Evolutionary conservation across 352 stramenopile species (phyloP), one percentile per base, ranked within the genome.

Genomic region (Albugo laibachii): DNA sequence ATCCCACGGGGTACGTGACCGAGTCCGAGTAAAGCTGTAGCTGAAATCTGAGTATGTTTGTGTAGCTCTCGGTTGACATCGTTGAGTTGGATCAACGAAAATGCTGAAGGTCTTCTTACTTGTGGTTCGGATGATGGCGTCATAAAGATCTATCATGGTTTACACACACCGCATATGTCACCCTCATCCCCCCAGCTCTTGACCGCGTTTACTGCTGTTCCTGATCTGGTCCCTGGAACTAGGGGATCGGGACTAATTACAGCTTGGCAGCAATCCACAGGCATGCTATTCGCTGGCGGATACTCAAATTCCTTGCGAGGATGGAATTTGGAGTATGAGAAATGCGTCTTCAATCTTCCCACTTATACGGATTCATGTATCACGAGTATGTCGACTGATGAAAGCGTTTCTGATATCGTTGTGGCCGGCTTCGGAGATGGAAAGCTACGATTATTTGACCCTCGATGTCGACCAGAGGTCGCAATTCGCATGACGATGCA

Each of bases 81-180:
- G 0, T 67, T 97, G 18, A 78, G 66, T 38, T 99, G 95, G 95
- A 95, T 99, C 38, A 98, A 99, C 64, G 86, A 96, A 62, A 67
- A 66, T 1, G 75, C 85, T 24, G 72, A 92, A 53, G 95, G 85
- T 44, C 62, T 99, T 2, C 66, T 99, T 34, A 80, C 96, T 5
- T 94, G 89, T 36, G 95, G 87, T 15, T 96, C 83, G 16, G 95
- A 97, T 52, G 95, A 98, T 58, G 95, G 95, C 4, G 83, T 96
- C 2, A 93, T 98, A 39, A 81, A 94, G 21, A 77, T 98, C 31
- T 99, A 95, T 65, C 73, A 96, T 18, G 88, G 82, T 0, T 57
- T 91, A 18, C 75, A 88, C 48, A 68, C 48, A 6, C 62, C 69
- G 12, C 65, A 78, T 18, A 65, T 61, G 39, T 48, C 57, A 31